Base-by-base conservation (phyloP, 306 rosid genomes). In the Sphenostylis stenocarpa region DNA sequence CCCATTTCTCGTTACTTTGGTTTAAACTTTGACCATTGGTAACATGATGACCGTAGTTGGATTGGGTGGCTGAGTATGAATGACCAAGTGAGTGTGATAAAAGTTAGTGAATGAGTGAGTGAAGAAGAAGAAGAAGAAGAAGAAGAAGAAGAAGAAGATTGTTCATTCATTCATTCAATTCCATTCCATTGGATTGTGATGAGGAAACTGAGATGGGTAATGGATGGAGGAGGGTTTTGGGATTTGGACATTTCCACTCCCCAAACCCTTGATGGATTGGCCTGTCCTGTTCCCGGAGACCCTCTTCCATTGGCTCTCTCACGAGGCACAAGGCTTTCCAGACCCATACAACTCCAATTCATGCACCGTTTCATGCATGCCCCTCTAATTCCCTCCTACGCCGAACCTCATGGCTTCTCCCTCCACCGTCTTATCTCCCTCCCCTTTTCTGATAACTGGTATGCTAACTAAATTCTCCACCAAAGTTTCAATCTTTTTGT, bases 201-300 rank as follows among this genome's bases (percentile, higher is more conserved):
- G 97, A 90, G 83, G 86, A 95, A 87, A 75, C 89, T 95, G 38
- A 84, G 96, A 90, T 95, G 98, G 98, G 86, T 88, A 70, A 95
- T 85, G 97, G 97, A 90, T 63, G 91, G 91, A 24, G 87, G 82
- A 21, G 88, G 87, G 39, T 86, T 89, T 48, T 95, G 97, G 97
- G 97, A 90, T 63, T 82, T 90, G 24, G 98, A 95, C 70, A 38
- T 84, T 33, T 95, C 97, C 4, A 92, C 97, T 3, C 90, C 98
- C 2, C 82, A 81, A 72, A 95, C 91, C 29, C 78, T 92, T 13
- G 92, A 95, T 43, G 97, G 96, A 0, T 44, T 81, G 38, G 96
- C 87, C 19, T 81, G 75, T 19, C 93, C 96, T 0, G 90, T 88
- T 2, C 97, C 96, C 3, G 85, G 82, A 2, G 85, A 88, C 71